Evolutionary conservation across 1,284 basidiomycete genomes (phyloP).

Genomic region (Puccinia hordei): DNA sequence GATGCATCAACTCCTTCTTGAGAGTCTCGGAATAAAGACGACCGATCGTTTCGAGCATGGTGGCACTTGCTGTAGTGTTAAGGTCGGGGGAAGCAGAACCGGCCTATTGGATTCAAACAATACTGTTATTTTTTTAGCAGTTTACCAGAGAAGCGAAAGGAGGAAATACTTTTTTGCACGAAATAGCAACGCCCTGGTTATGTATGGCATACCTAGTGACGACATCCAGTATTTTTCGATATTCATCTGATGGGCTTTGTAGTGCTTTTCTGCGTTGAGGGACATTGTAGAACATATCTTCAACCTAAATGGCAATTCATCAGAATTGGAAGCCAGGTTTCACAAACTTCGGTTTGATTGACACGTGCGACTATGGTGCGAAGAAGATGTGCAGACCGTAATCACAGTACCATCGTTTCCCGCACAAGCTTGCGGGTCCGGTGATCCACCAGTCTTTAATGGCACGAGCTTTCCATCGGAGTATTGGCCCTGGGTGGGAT

Average conservation of each 20-base stretch:
- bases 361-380: not conserved
- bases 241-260: slow-evolving; percentile 85
- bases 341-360: not conserved
- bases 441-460: slow-evolving; percentile 68
- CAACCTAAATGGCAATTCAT: slow-evolving; percentile 66
- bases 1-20: slow-evolving; percentile 75
- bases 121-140: not conserved
- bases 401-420: slow-evolving; percentile 93
- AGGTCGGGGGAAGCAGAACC: slow-evolving; percentile 40
- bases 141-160: not conserved
- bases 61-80: slow-evolving; percentile 63
- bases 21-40: slow-evolving; percentile 79
- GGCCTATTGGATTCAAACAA: slow-evolving; percentile 17
- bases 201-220: slow-evolving; percentile 93
- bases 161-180: slow-evolving; percentile 77
- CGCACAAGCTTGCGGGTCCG: slow-evolving; percentile 83
- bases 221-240: slow-evolving; percentile 85
- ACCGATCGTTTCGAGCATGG: slow-evolving; percentile 73
- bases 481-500: slow-evolving; percentile 32
- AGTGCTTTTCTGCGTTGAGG: slow-evolving; percentile 84
- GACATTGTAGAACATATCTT: slow-evolving; percentile 94
- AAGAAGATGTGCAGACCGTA: slow-evolving; percentile 64
- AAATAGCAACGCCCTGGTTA: slow-evolving; percentile 82
- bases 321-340: slow-evolving; percentile 2
- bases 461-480: slow-evolving; percentile 60